phyloP scores from a whole-genome alignment of 192 early-diverging fungal genomes.

The Linnemannia hyalina region DNA sequence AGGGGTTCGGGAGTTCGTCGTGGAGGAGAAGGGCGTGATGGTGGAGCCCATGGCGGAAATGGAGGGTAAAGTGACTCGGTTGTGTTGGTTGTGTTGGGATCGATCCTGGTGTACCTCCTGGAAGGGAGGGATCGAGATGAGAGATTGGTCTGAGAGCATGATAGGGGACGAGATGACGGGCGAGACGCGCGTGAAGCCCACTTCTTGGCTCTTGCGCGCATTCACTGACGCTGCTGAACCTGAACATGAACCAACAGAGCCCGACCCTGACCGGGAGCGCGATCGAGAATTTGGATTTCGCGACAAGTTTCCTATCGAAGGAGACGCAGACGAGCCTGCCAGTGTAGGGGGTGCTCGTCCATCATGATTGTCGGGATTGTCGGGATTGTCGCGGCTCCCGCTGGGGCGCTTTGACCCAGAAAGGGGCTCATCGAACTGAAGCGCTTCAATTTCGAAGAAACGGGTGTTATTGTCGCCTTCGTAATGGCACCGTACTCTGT shows the following conservation, averaged over 20 bases:
- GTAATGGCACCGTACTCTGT: slow-evolving; percentile 40
- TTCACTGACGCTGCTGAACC: slow-evolving; percentile 4
- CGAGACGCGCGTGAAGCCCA: slow-evolving; percentile 24
- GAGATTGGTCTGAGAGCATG: slow-evolving; percentile 36
- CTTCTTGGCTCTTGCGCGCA: slow-evolving; percentile 6
- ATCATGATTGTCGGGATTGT: slow-evolving; percentile 19
- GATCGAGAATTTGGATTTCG: slow-evolving; percentile 17
- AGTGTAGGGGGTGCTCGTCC: not conserved
- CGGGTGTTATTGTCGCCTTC: slow-evolving; percentile 48
- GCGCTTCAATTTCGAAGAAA: slow-evolving; percentile 51
- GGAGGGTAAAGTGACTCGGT: slow-evolving; percentile 24
- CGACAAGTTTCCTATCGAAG: not conserved
- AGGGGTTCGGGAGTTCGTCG: slow-evolving; percentile 4
- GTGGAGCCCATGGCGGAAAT: slow-evolving; percentile 31
- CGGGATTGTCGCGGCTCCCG: slow-evolving; percentile 31
- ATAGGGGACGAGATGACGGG: slow-evolving; percentile 32
- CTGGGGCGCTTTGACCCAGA: slow-evolving; percentile 10
- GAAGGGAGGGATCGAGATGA: slow-evolving; percentile 53
- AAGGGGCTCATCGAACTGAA: slow-evolving; percentile 29
- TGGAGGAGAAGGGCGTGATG: slow-evolving; percentile 16
- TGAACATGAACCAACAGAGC: slow-evolving; percentile 25
- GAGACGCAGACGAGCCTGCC: not conserved
- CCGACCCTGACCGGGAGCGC: slow-evolving; percentile 39
- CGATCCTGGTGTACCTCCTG: slow-evolving; percentile 31
- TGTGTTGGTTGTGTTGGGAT: slow-evolving; percentile 14